phyloP scores from a whole-genome alignment of 1,284 basidiomycete genomes.

The Malassezia equina region DNA sequence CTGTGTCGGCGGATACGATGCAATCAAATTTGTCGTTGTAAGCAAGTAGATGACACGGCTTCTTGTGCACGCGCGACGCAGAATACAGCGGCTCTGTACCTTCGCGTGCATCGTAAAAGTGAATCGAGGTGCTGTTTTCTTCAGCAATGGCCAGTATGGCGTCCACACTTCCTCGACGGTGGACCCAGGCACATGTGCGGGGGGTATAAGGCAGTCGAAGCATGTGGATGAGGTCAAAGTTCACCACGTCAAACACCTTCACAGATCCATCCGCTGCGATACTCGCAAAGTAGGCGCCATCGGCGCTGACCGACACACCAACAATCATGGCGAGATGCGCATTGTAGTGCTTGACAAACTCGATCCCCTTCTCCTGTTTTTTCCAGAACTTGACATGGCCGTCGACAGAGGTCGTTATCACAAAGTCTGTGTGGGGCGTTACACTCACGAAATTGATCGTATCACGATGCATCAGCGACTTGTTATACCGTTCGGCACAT shows the following conservation, averaged over 20 bases:
- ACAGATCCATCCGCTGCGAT: constrained; percentile 52
- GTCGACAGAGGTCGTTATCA: constrained; percentile 87
- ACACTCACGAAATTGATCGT: constrained; percentile 69
- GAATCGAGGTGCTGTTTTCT: constrained; percentile 61
- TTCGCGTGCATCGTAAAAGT: constrained; percentile 85
- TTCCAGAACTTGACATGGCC: constrained; percentile 98
- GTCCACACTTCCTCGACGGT: constrained; percentile 68
- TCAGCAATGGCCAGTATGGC: constrained; percentile 74
- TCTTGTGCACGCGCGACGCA: constrained; percentile 67
- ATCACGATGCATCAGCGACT: constrained; percentile 97
- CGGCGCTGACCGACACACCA: constrained; percentile 73
- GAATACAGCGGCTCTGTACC: constrained; percentile 65
- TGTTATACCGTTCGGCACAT: constrained; percentile 81
- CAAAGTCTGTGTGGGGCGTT: constrained; percentile 55
- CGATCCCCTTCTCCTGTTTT: constrained; percentile 66
- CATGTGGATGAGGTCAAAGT: constrained; percentile 99
- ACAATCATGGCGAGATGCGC: constrained; percentile 75
- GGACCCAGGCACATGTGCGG: constrained; percentile 39
- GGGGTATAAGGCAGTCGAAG: constrained; percentile 76
- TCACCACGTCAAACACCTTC: constrained; percentile 93
- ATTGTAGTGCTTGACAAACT: constrained; percentile 53
- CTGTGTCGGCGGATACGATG: constrained; percentile 86
- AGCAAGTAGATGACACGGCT: constrained; percentile 83
- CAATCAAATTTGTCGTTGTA: constrained; percentile 82
- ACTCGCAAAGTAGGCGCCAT: constrained; percentile 84